Evolutionary conservation across 2,329 filamentous ascomycete genomes (phyloP).

Genomic region (Berkeleyomyces rouxiae): DNA sequence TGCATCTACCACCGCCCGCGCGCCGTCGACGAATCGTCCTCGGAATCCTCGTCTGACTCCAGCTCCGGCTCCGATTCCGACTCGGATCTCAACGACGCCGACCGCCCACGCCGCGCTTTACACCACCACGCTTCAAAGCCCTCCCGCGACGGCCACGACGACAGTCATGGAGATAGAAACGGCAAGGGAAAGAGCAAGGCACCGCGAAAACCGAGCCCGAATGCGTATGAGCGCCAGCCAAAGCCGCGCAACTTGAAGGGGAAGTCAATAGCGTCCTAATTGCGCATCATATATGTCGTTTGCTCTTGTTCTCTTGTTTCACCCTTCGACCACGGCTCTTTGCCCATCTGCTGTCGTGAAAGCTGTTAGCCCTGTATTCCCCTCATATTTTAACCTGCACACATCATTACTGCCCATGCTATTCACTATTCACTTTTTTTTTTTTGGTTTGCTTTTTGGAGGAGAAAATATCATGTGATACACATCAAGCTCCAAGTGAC

Average conservation of each 20-base stretch:
- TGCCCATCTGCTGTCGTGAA: neutral
- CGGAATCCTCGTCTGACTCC: slow-evolving; percentile 36
- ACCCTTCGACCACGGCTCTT: neutral
- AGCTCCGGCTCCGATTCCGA: slow-evolving; percentile 20
- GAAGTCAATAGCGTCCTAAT: neutral
- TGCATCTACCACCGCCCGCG: slow-evolving; percentile 92
- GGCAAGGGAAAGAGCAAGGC: slow-evolving; percentile 26
- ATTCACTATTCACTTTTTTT: no score
- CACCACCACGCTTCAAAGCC: slow-evolving; percentile 4
- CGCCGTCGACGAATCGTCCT: slow-evolving; percentile 63
- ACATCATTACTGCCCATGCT: no score
- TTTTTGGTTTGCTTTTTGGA: no score
- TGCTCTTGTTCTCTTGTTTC: neutral
- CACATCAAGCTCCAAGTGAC: no score
- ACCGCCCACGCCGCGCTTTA: slow-evolving; percentile 15
- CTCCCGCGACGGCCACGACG: slow-evolving; percentile 13
- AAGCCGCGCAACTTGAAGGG: slow-evolving; percentile 9
- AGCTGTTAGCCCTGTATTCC: no score
- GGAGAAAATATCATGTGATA: no score
- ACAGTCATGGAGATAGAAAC: slow-evolving; percentile 21
- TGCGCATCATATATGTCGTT: no score
- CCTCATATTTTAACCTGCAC: no score
- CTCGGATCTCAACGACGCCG: slow-evolving; percentile 19
- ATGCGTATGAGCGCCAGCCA: slow-evolving; percentile 63
- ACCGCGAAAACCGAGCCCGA: slow-evolving; percentile 45